A percentile compares a stretch with the other conserved stretches of the same genome.
Evolutionary conservation across 495 filamentous ascomycete species (phyloP).

Genomic region (Xylaria grammica): DNA sequence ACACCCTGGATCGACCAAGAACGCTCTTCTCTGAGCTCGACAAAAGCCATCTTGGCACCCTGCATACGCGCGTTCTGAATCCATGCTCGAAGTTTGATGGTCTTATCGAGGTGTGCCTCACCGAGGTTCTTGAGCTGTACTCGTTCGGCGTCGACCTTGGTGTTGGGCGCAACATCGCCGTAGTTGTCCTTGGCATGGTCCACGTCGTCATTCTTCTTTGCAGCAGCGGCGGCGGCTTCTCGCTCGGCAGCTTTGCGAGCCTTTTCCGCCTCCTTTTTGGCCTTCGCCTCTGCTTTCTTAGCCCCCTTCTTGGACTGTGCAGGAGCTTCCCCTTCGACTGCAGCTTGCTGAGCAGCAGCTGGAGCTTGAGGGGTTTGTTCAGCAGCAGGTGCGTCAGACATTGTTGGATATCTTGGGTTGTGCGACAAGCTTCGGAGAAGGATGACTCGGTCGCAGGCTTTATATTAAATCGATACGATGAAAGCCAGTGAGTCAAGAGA

Average conservation of each 20-base stretch:
- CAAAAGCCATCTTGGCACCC: conserved; percentile 89
- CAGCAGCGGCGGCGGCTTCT: conserved; percentile 45
- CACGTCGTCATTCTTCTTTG: conserved; percentile 45
- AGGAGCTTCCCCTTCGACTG: conserved; percentile 26
- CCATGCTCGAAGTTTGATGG: conserved; percentile 79
- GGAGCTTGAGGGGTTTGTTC: conserved; percentile 30
- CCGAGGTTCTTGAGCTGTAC: conserved; percentile 60
- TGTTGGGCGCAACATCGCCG: conserved; percentile 50
- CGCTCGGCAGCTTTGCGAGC: conserved; percentile 56
- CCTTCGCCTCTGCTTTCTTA: conserved; percentile 62
- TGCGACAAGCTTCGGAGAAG: background rate
- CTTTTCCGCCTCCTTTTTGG: conserved; percentile 55
- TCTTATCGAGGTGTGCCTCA: conserved; percentile 69
- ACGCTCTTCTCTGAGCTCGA: conserved; percentile 84
- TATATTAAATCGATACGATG: background rate
- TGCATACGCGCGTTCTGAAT: conserved; percentile 87
- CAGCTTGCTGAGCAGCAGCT: conserved; percentile 28
- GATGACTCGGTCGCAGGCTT: background rate
- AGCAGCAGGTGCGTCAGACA: conserved; percentile 21
- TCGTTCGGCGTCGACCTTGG: conserved; percentile 46
- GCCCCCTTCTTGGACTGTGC: conserved; percentile 58
- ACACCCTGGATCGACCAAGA: conserved; percentile 78
- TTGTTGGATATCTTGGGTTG: conserved; percentile 27
- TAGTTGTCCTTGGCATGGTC: conserved; percentile 77
- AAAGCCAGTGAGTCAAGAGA: conserved; percentile 4